Base-by-base conservation (phyloP, 73 alveolate species). In the Diophrys sp. region DNA sequence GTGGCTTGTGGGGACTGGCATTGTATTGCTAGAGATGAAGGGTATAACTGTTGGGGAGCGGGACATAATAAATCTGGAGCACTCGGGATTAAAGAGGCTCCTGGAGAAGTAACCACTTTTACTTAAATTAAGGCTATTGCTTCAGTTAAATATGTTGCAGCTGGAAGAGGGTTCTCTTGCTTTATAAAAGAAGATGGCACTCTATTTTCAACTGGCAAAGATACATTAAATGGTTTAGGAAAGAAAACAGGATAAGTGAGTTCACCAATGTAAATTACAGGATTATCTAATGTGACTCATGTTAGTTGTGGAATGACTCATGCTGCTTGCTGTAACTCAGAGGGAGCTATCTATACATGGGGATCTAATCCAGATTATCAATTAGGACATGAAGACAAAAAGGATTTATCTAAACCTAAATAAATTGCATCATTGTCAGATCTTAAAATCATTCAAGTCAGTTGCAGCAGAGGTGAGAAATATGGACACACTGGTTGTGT, bases 381-480 rank as follows among this genome's bases (percentile, higher is more conserved):
- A 66, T 80, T 91, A 18, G 95, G 95, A 1, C 78, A 73, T 33
- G 88, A 88, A 5, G 54, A 75, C 0, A 56, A 62, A 24, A 31
- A 29, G 5, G 80, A 31, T 32, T 31, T 56, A 23, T 44, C 62
- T 0, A 72, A 66, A 34, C 89, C 95, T 0, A 91, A 80, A 23
- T 44, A 32, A 2, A 84, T 79, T 0, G 26, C 68, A 32, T 25
- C 29, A n/a, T 78, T 80, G 70, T 69, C 82, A 54, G 88, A 62
- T 1, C 18, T 33, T 27, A 27, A 29, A 0, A 53, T 89, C 0
- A 79, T 26, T 8, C 74, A 91, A 75, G 89, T 91, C 68, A 55
- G 90, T 33, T 91, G 95, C 90, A 72, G 93, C n/a, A 87, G 77
- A 82, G 95, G 97, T 30, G 95, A 87, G 71, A 87, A 89, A 67